Evolutionary conservation across 2,329 filamentous ascomycete genomes (phyloP).

Genomic region (Penicillium sp.): DNA sequence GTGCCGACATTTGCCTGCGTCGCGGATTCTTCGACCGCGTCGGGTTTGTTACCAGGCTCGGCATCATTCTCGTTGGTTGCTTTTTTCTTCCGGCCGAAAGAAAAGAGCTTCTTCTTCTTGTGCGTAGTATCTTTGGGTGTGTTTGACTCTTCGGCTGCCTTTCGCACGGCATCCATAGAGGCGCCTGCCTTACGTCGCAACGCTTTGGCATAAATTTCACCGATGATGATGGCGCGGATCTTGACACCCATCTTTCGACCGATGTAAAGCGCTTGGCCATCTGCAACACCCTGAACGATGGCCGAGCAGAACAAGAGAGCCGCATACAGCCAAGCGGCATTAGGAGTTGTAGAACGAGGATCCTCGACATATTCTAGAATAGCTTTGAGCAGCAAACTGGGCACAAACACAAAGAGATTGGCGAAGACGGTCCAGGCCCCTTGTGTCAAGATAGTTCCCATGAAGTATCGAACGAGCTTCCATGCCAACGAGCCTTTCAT

Average conservation of each 20-base stretch:
- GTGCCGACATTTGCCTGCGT: slow-evolving; percentile 87
- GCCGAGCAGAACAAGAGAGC: slow-evolving; percentile 82
- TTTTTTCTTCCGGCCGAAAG: slow-evolving; percentile 56
- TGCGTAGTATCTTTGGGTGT: slow-evolving; percentile 27
- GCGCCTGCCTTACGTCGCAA: slow-evolving; percentile 83
- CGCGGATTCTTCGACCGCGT: slow-evolving; percentile 40
- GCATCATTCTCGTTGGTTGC: slow-evolving; percentile 20
- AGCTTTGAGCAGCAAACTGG: slow-evolving; percentile 81
- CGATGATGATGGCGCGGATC: slow-evolving; percentile 88
- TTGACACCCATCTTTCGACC: slow-evolving; percentile 92
- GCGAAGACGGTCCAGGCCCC: slow-evolving; percentile 72
- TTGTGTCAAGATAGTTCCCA: slow-evolving; percentile 66
- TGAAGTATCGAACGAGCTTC: slow-evolving; percentile 82
- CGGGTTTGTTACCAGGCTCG: slow-evolving; percentile 20
- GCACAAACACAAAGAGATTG: slow-evolving; percentile 81
- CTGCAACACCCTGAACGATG: slow-evolving; percentile 70
- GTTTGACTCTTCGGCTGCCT: slow-evolving; percentile 46
- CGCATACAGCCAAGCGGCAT: slow-evolving; percentile 93
- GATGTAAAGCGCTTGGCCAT: slow-evolving; percentile 84
- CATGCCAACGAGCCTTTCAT: slow-evolving; percentile 72
- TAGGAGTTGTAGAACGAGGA: slow-evolving; percentile 66
- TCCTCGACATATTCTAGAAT: slow-evolving; percentile 93
- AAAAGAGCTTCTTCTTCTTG: slow-evolving; percentile 43
- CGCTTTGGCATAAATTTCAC: slow-evolving; percentile 95
- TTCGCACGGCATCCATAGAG: slow-evolving; percentile 65